Base-by-base conservation (phyloP, 2,329 filamentous ascomycete species). In the Colletotrichum eremochloae region DNA sequence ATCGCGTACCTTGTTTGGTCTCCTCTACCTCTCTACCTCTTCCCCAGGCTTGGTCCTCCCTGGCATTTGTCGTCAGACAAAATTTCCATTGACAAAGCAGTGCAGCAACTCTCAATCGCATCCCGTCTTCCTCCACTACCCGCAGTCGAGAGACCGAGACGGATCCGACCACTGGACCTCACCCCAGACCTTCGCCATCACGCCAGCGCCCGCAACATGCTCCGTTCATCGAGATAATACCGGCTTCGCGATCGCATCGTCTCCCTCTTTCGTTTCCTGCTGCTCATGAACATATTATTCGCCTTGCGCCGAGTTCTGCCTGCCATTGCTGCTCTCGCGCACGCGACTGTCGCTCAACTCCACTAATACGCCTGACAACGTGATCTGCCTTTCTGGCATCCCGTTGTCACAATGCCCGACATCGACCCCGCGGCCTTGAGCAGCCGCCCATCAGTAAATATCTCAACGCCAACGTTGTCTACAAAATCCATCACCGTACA, bases 401-500 rank as follows among this genome's bases (percentile, higher is more conserved):
- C 69, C 61, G 38, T 65, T 38, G 61, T 63, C 78, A 79, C 77
- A 75, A 92, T 92, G 90, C 90, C 90, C 77, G 90, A 92, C 83
- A 92, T 92, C 83, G 90, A 92, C 84, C 90, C 90, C 78, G 89
- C 90, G 84, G 90, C 90, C 75, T 82, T 92, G 77, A 91, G 89
- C 85, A 91, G 89, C 85, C 89, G 90, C 78, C 88, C 89, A 74
- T 82, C 89, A 60, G 80, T 87, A 79, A 86, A 83, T 80, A 84
- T 90, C 67, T 85, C 88, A 57, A 91, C 90, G 6, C 89, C 90
- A 72, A 84, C 89, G 52, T 81, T 92, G 70, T 82, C 88, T 71
- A 85, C 83, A 56, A 91, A 91, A 79, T 84, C 88, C 63, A 86
- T 91, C 75, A 86, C 86, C 56, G 84, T 88, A 67, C 85, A 87